These are phyloP conservation scores for Colletotrichum sp. DNA, from an alignment of 2,329 filamentous ascomycete species.

Conservation along the genomic window DNA sequence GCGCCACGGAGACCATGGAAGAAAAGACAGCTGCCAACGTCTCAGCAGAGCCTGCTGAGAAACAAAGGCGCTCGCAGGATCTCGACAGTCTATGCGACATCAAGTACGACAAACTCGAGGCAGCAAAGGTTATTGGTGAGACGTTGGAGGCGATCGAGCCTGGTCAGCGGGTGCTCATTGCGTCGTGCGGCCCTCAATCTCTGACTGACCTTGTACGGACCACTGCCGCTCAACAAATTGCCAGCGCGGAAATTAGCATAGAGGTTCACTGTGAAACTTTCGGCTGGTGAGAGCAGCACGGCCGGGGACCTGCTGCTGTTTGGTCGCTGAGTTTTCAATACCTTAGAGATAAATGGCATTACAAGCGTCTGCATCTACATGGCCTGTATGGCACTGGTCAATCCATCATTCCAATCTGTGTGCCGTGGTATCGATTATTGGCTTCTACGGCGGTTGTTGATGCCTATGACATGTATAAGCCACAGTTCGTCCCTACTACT, in stretches of 20 bases:
- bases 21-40: neutral
- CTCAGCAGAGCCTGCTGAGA: neutral
- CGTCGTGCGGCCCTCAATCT: neutral
- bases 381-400: neutral
- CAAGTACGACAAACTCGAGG: neutral
- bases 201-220: neutral
- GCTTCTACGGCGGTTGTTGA: neutral
- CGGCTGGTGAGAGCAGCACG: neutral
- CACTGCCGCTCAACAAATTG: neutral
- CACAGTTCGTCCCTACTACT: neutral
- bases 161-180: neutral
- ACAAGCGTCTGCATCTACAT: neutral
- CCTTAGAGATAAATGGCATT: neutral
- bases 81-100: neutral
- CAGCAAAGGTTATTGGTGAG: neutral
- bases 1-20: neutral
- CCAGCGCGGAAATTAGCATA: neutral
- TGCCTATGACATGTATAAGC: neutral
- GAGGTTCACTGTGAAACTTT: constrained; percentile 3
- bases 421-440: neutral
- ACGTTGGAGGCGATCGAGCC: neutral
- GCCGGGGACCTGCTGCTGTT: neutral
- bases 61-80: neutral
- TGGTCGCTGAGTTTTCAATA: neutral
- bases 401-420: neutral